Base-by-base conservation (phyloP, 164 flowering plant species). In the Vitis cinerea region DNA sequence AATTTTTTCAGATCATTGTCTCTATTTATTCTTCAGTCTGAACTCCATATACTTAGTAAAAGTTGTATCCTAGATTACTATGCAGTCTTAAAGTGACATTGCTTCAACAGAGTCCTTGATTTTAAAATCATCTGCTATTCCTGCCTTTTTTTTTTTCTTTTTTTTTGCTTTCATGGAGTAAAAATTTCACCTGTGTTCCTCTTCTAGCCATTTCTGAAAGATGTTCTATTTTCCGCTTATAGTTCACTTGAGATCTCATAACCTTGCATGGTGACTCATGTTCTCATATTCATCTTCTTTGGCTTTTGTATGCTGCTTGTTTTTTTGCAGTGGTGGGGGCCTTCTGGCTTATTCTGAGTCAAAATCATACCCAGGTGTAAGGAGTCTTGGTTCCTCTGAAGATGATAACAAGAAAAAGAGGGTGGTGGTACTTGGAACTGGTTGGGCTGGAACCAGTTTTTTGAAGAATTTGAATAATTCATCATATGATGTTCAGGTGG, bases 361-460 rank as follows among this genome's bases (percentile, higher is more conserved):
- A 63, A 78, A 75, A 31, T 13, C 84, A 67, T 12, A 61, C 1
- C 48, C 17, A 69, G 75, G 59, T 37, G 54, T 59, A 54, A 66
- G 68, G 15, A 50, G 12, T 29, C 49, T 63, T 51, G 66, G 58
- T 66, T 57, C 83, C 30, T 14, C 80, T 31, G 84, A 78, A 58
- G 60, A 64, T 15, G 85, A 70, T 1, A 70, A 15, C 63, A 82
- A 75, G 81, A 88, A 83, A 61, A 90, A 88, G 81, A 87, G 75
- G 76, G 87, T 87, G 71, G 89, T 90, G 65, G 87, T 90, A 55
- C 90, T 90, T 44, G 94, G 94, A 70, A 90, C 89, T 56, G 94
- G 94, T 16, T 90, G 94, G 92, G 94, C 92, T 23, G 90, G 87
- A 67, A 83, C 84, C 2, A 86, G 90, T 78, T 90, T 90, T 78